These are phyloP conservation scores for Pterulicium gracile DNA, from an alignment of 1,284 basidiomycete genomes.

Conservation along the genomic window DNA sequence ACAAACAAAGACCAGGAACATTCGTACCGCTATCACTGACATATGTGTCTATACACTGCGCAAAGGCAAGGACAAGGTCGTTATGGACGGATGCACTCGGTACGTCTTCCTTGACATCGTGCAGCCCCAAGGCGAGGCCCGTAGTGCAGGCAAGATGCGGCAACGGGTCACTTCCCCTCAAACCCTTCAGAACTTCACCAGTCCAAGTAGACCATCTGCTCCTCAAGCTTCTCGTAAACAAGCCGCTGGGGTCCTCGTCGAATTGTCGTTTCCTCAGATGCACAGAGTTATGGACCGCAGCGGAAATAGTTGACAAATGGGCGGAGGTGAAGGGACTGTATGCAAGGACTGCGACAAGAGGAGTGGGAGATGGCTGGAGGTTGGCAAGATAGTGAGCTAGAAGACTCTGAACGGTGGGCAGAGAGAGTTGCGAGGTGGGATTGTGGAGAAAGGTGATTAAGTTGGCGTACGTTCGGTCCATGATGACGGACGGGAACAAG, in stretches of 20 bases:
- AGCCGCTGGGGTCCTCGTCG: conserved; percentile 16
- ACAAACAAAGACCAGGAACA: conserved; percentile 13
- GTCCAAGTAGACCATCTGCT: conserved; percentile 40
- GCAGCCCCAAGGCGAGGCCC: conserved; percentile 53
- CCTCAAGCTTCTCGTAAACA: conserved; percentile 35
- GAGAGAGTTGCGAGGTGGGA: conserved; percentile 31
- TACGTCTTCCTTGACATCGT: conserved; percentile 33
- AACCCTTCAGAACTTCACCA: conserved; percentile 43
- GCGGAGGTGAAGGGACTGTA: conserved; percentile 46
- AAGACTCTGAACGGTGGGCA: conserved; percentile 44
- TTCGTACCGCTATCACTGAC: conserved; percentile 13
- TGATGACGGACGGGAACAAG: background rate
- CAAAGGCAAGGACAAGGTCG: conserved; percentile 53
- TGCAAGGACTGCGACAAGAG: conserved; percentile 43
- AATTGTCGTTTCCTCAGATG: conserved; percentile 40
- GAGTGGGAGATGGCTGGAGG: conserved; percentile 43
- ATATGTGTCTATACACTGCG: conserved; percentile 61
- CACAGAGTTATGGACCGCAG: conserved; percentile 51
- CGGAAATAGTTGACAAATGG: conserved; percentile 39
- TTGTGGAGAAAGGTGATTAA: conserved; percentile 49
- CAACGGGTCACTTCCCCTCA: conserved; percentile 51
- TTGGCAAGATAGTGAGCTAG: conserved; percentile 54
- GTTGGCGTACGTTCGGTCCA: conserved; percentile 35
- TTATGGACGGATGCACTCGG: conserved; percentile 41
- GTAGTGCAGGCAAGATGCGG: conserved; percentile 47